Conservation (phyloP, 2,329 filamentous ascomycete genomes). For the Dryadomyces quercus-mongolicae region DNA sequence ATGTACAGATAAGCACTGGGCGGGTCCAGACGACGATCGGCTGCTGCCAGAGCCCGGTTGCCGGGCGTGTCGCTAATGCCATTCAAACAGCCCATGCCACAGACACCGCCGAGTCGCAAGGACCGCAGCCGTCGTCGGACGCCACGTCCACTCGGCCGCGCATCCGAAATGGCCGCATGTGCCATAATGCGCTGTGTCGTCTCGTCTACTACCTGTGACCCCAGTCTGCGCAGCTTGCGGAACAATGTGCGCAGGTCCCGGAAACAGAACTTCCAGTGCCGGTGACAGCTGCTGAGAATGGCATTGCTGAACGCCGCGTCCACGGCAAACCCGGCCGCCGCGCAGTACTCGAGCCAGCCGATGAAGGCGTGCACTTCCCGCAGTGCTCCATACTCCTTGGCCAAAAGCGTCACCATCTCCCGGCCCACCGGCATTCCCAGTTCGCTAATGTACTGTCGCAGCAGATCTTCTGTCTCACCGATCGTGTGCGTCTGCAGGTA, state of each 20-base stretch:
- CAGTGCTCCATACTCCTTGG: constrained; percentile 27
- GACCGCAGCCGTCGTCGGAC: not conserved
- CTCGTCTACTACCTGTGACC: constrained; percentile 19
- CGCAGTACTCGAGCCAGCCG: constrained; percentile 28
- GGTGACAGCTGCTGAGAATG: constrained; percentile 24
- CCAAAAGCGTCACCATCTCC: constrained; percentile 28
- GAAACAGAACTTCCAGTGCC: constrained; percentile 25
- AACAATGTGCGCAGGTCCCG: constrained; percentile 22
- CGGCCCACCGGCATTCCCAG: constrained; percentile 23
- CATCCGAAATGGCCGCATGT: constrained; percentile 22
- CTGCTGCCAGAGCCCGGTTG: not conserved
- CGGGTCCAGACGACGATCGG: constrained; percentile 4
- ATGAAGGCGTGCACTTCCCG: constrained; percentile 26
- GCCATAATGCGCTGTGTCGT: constrained; percentile 27
- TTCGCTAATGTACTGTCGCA: constrained; percentile 31
- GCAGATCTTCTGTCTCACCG: constrained; percentile 26
- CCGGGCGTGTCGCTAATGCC: not conserved
- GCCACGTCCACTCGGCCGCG: not conserved
- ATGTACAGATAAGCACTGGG: constrained; percentile 22
- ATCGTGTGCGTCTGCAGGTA: constrained; percentile 26
- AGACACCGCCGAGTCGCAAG: not conserved
- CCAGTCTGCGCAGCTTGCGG: constrained; percentile 20
- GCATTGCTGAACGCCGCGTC: constrained; percentile 26
- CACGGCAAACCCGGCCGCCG: constrained; percentile 21
- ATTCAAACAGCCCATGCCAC: not conserved